phyloP scores from a whole-genome alignment of 2,329 filamentous ascomycete species.

The Colletotrichum sp. region DNA sequence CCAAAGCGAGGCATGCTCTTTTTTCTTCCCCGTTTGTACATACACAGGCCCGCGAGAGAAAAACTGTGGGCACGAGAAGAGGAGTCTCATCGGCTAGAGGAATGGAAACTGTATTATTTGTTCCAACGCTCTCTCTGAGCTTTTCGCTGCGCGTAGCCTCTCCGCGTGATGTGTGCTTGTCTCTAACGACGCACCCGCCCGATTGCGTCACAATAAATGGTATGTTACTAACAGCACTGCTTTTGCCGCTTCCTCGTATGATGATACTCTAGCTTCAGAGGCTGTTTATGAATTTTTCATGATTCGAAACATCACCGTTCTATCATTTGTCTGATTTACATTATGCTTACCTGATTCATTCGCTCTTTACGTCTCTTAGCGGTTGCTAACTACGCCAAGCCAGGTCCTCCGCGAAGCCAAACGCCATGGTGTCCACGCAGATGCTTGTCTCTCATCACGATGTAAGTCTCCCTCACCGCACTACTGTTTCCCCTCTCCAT shows the following conservation, averaged over 20 bases:
- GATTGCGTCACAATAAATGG: slow-evolving; percentile 5
- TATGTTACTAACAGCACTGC: slow-evolving; percentile 11
- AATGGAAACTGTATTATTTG: slow-evolving; percentile 36
- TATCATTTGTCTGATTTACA: slow-evolving; percentile 25
- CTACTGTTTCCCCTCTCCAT: slow-evolving; percentile 23
- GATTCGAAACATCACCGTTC: slow-evolving; percentile 42
- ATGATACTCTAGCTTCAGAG: slow-evolving; percentile 47
- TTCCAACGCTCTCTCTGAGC: slow-evolving; percentile 13
- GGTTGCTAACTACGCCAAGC: background rate
- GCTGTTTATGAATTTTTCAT: slow-evolving; percentile 50
- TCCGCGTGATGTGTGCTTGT: slow-evolving; percentile 19
- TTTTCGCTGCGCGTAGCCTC: background rate
- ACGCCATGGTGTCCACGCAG: background rate
- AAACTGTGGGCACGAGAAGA: slow-evolving; percentile 13
- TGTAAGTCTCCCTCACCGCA: slow-evolving; percentile 25
- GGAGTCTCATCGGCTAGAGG: slow-evolving; percentile 25
- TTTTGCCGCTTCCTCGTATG: slow-evolving; percentile 26
- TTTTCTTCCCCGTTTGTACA: slow-evolving; percentile 22
- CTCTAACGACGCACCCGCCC: slow-evolving; percentile 8
- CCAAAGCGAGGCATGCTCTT: slow-evolving; percentile 13
- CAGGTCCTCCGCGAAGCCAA: background rate
- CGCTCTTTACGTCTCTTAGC: background rate
- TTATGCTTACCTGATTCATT: background rate
- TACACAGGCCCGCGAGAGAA: slow-evolving; percentile 17
- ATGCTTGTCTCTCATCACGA: background rate